Base-by-base conservation (phyloP, 495 filamentous ascomycete genomes). In the Trichoderma erinaceum region DNA sequence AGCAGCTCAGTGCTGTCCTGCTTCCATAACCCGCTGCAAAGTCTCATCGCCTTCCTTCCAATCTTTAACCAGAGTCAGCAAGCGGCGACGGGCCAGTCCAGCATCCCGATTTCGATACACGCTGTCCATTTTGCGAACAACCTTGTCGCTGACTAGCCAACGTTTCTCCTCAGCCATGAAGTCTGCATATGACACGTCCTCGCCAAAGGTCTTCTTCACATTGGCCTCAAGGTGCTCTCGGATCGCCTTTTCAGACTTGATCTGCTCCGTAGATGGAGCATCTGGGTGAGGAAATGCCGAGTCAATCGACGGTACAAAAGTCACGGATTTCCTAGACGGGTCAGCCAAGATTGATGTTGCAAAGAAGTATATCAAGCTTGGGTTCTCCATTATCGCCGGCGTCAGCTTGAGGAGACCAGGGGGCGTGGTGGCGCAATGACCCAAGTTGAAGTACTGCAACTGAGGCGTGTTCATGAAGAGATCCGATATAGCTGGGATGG, bases 81-180 rank as follows among this genome's bases (percentile, higher is more conserved):
- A n/a, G 16, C 76, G 73, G 18, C 73, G 64, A n/a, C 75, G 63
- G 4, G 77, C 79, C n/a, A 74, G 25, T 5, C 69, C 73, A 13
- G 78, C 75, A 44, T 79, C 74, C 8, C 73, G 70, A 71, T 78
- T 80, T 13, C 77, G 75, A 69, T 81, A 81, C 43, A 78, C 76
- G 32, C 73, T 75, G 64, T 81, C 73, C 52, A 81, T 77, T 21
- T 76, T 73, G n/a, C 79, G 68, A 12, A 80, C 73, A 67, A 78
- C 71, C 7, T 75, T 73, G 67, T 73, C 78, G 18, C 74, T 69
- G 8, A 80, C 52, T 67, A 74, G 78, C 41, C 76, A 73, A 41
- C 71, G 72, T 68, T 78, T 74, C 65, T 74, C 72, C 27, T 68
- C 63, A 13, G 32, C 66, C 67, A 74, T 44, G 69, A 75, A 76